Evolutionary conservation across 441 rosid genomes (phyloP).

Genomic region (Brassica hybrid): DNA sequence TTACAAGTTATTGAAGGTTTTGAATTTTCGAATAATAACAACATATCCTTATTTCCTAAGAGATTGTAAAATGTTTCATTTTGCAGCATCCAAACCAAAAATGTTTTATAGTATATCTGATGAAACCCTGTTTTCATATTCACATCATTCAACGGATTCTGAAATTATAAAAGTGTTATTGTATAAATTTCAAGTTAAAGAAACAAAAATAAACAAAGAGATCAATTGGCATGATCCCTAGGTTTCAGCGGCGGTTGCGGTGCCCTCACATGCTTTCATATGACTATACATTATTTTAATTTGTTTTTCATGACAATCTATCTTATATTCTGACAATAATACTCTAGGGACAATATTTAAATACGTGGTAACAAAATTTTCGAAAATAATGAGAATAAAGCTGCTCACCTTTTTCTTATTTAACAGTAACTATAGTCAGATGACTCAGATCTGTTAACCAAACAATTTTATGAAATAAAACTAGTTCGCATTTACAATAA

Average conservation of each 20-base stretch:
- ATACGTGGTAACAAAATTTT: background rate
- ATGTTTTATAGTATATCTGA: background rate
- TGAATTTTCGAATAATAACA: background rate
- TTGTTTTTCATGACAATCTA: background rate
- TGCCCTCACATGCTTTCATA: conserved; percentile 42
- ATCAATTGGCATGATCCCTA: conserved; percentile 27
- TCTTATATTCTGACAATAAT: background rate
- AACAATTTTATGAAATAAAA: no score
- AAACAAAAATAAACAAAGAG: background rate
- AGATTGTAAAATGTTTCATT: background rate
- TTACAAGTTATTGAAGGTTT: background rate
- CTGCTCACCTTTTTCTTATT: no score
- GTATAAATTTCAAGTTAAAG: background rate
- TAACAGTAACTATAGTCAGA: no score
- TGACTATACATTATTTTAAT: conserved; percentile 22
- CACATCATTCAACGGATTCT: background rate
- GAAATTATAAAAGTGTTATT: background rate
- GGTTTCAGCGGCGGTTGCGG: conserved; percentile 43
- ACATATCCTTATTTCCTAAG: background rate
- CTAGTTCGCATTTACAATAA: no score
- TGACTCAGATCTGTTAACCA: no score
- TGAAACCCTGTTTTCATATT: background rate
- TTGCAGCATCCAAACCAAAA: no score
- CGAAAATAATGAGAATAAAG: background rate
- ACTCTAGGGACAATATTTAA: background rate